Evolutionary conservation across 2,329 filamentous ascomycete species (phyloP).

Genomic region (Penicillium sp.): DNA sequence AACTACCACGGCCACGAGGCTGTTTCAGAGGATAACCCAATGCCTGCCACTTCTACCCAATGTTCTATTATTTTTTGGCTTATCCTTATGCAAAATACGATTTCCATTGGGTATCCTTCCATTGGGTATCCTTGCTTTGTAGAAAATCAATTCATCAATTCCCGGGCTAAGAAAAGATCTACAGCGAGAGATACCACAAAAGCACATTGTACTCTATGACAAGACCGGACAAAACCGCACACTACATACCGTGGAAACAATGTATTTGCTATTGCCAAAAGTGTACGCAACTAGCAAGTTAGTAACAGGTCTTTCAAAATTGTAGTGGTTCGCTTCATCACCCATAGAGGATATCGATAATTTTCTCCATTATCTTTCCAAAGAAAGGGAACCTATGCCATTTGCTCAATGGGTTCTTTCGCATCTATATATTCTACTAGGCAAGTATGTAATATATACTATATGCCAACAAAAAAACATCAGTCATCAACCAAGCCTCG

Average conservation of each 20-base stretch:
- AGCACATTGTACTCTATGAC: background rate
- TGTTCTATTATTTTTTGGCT: background rate
- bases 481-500: background rate
- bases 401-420: background rate
- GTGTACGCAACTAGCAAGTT: background rate
- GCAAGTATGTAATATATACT: background rate
- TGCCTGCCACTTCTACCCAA: background rate
- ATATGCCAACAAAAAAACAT: background rate
- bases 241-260: background rate
- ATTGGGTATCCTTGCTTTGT: background rate
- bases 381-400: background rate
- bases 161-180: background rate
- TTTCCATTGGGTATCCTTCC: background rate
- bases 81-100: background rate
- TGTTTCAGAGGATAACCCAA: background rate
- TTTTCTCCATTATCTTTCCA: too few relatives aligned
- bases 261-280: background rate
- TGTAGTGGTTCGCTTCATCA: background rate
- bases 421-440: background rate
- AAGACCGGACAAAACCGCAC: background rate
- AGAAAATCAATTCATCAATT: background rate
- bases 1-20: background rate
- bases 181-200: background rate
- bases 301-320: background rate
- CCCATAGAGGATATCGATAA: background rate